Percentiles rank a stretch among this genome's conserved stretches.
These are phyloP conservation scores for Cladosporium phlei DNA, from an alignment of 2,329 filamentous ascomycete species.

Conservation along the genomic window DNA sequence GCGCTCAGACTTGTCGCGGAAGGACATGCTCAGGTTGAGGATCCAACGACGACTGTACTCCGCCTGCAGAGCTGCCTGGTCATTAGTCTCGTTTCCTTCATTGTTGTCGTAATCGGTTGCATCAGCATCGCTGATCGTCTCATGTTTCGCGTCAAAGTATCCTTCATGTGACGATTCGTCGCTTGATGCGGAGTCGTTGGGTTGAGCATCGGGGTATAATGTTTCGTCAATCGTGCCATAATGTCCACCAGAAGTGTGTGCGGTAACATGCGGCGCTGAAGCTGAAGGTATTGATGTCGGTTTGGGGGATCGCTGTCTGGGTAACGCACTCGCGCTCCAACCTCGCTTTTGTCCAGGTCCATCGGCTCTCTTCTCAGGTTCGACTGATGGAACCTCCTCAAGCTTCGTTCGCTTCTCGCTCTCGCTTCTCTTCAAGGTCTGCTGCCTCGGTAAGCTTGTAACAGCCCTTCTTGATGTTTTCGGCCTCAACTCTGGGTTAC, in stretches of 20 bases:
- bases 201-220: not conserved
- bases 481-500: slow-evolving; percentile 10
- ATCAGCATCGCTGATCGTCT: slow-evolving; percentile 16
- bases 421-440: slow-evolving; percentile 77
- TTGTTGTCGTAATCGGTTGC: slow-evolving; percentile 26
- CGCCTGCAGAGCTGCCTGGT: slow-evolving; percentile 64
- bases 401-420: slow-evolving; percentile 64
- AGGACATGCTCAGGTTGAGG: slow-evolving; percentile 96
- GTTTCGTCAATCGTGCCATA: slow-evolving; percentile 1
- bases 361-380: slow-evolving; percentile 65
- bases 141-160: slow-evolving; percentile 7
- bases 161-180: slow-evolving; percentile 5
- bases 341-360: slow-evolving; percentile 54
- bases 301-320: slow-evolving; percentile 41
- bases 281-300: slow-evolving; percentile 33
- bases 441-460: slow-evolving; percentile 68
- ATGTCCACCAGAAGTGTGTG: slow-evolving; percentile 7
- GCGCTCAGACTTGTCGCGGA: slow-evolving; percentile 82
- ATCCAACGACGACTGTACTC: slow-evolving; percentile 86
- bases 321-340: slow-evolving; percentile 34
- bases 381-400: slow-evolving; percentile 58
- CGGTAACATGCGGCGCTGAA: slow-evolving; percentile 35
- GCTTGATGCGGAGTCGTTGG: slow-evolving; percentile 1
- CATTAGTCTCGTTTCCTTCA: slow-evolving; percentile 33
- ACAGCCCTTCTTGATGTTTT: slow-evolving; percentile 55